Conservation (phyloP, 2,329 filamentous ascomycete species). For the Diatrype stigma region DNA sequence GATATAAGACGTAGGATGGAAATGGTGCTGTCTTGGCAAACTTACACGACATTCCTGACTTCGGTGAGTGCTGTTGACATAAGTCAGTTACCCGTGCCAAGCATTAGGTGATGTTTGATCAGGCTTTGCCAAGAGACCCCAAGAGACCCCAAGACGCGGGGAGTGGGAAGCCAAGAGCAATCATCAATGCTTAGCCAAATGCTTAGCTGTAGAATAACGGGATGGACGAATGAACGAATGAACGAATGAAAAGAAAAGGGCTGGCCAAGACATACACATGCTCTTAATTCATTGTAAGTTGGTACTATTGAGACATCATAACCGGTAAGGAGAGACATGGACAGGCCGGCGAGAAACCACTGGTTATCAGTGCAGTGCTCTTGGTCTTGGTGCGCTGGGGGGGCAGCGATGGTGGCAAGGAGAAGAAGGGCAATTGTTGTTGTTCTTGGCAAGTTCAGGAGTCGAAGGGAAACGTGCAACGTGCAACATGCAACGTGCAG, state of each 20-base stretch:
- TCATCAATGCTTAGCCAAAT: not conserved
- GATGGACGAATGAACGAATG: not conserved
- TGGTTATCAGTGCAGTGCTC: not conserved
- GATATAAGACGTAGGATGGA: not conserved
- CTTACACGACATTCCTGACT: constrained; percentile 49
- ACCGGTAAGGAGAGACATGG: not conserved
- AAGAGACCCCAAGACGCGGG: constrained; percentile 6
- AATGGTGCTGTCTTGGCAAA: constrained; percentile 8
- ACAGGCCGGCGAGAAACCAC: not conserved
- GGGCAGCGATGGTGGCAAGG: not conserved
- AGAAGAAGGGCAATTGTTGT: not conserved
- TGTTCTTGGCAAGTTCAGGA: not conserved
- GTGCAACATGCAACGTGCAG: not conserved
- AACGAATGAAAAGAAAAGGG: not conserved
- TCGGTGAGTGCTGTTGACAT: constrained; percentile 40
- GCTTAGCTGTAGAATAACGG: not conserved
- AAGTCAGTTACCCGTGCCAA: constrained; percentile 27
- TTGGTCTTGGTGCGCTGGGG: not conserved
- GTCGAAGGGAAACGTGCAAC: not conserved
- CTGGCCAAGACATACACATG: constrained; percentile 3
- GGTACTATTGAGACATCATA: not conserved
- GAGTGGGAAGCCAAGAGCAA: not conserved
- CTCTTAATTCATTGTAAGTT: constrained; percentile 1
- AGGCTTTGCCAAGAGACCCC: constrained; percentile 7
- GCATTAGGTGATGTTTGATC: not conserved